Evolutionary conservation across 2,329 filamentous ascomycete genomes (phyloP).

Genomic region (Venturia nashicola): DNA sequence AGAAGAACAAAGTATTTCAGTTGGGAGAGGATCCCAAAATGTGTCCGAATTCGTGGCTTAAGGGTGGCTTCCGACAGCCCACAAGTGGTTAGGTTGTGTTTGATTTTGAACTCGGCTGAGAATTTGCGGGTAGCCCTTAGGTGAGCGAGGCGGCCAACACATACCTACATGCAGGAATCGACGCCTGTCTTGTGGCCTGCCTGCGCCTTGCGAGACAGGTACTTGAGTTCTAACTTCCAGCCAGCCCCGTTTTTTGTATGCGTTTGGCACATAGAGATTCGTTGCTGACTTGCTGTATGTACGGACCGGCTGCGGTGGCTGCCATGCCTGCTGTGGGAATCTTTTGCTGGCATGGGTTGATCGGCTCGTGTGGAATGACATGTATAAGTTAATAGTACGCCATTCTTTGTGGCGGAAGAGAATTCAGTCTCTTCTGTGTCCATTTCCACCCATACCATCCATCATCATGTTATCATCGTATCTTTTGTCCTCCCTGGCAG

Average conservation of each 20-base stretch:
- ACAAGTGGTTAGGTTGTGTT: neutral
- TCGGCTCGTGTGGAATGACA: neutral
- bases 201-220: neutral
- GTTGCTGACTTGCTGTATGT: neutral
- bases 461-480: neutral
- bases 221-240: neutral
- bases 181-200: neutral
- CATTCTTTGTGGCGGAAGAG: neutral
- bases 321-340: neutral
- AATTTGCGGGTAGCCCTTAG: neutral
- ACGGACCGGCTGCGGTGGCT: neutral
- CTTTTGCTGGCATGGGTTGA: neutral
- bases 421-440: neutral
- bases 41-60: neutral
- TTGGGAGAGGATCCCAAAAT: neutral
- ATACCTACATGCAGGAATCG: neutral
- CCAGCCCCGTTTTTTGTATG: neutral
- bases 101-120: neutral
- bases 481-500: neutral
- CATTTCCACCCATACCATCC: neutral
- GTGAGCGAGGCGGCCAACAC: neutral
- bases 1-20: neutral
- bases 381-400: neutral
- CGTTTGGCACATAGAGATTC: neutral
- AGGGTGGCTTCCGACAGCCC: neutral